phyloP scores from a whole-genome alignment of 225 moss, liverwort and hornwort species.

The Ulota crispa region DNA sequence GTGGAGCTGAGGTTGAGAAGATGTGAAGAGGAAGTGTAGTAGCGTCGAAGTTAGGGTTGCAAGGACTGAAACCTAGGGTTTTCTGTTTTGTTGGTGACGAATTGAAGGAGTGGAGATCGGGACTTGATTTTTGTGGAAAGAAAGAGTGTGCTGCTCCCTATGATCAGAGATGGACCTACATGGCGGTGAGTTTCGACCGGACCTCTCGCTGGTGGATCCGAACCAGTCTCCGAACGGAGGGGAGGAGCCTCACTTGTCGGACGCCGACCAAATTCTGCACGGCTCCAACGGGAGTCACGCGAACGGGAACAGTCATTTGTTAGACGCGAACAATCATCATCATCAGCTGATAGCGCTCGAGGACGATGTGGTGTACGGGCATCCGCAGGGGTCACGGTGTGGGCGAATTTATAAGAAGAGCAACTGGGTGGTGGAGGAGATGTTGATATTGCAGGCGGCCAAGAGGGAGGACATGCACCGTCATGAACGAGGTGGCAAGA shows the following conservation, averaged over 20 bases:
- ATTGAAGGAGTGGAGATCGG: conserved; percentile 4
- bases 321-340: conserved; percentile 34
- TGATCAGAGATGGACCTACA: conserved; percentile 59
- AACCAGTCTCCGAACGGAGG: conserved; percentile 35
- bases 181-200: conserved; percentile 44
- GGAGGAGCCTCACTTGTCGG: conserved; percentile 42
- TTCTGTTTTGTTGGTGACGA: background rate
- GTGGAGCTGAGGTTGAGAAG: background rate
- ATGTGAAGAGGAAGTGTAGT: background rate
- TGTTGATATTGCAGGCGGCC: conserved; percentile 71
- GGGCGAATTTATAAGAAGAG: conserved; percentile 77
- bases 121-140: background rate
- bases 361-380: conserved; percentile 55
- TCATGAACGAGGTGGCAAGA: conserved; percentile 52
- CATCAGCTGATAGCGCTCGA: conserved; percentile 40
- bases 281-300: conserved; percentile 45
- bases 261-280: conserved; percentile 49
- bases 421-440: conserved; percentile 76
- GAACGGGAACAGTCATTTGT: conserved; percentile 36
- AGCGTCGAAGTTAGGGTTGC: conserved; percentile 7
- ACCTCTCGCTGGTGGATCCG: conserved; percentile 58
- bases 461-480: conserved; percentile 71
- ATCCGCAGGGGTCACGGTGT: conserved; percentile 48
- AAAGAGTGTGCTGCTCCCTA: conserved; percentile 5
- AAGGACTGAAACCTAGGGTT: conserved; percentile 17